These are phyloP conservation scores for Penicillium simplicissimum DNA, from an alignment of 495 filamentous ascomycete genomes.

Conservation along the genomic window DNA sequence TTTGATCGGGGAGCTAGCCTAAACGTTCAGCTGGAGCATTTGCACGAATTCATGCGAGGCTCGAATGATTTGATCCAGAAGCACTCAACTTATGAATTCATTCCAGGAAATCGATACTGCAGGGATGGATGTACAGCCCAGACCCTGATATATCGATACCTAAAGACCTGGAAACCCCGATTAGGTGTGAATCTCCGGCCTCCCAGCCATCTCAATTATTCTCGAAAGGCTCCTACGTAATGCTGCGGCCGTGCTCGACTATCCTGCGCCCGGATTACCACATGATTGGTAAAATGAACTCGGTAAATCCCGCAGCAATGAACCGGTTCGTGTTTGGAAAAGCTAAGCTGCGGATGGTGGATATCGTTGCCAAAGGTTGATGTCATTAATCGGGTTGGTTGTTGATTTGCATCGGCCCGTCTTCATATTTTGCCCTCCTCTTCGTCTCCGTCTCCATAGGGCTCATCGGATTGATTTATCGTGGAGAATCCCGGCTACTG, in stretches of 20 bases:
- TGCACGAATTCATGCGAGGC: background rate
- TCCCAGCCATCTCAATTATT: background rate
- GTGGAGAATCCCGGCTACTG: background rate
- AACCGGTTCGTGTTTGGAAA: constrained; percentile 25
- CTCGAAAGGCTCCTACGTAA: background rate
- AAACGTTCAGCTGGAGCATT: too few relatives aligned
- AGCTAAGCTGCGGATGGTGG: constrained; percentile 34
- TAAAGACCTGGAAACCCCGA: too few relatives aligned
- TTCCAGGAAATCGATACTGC: too few relatives aligned
- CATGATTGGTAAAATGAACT: constrained; percentile 35
- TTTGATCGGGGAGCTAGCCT: too few relatives aligned
- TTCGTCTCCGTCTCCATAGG: background rate
- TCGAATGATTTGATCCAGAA: background rate
- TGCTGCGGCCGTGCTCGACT: background rate
- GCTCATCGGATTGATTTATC: background rate
- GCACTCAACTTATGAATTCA: background rate
- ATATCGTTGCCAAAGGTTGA: background rate
- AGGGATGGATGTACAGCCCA: too few relatives aligned
- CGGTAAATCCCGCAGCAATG: constrained; percentile 46
- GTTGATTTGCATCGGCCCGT: background rate
- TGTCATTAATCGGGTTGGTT: background rate
- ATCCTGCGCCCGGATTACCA: background rate
- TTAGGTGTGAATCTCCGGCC: background rate
- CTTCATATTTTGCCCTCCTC: background rate
- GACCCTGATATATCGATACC: too few relatives aligned